These are phyloP conservation scores for Theobroma cacao DNA, from an alignment of 345 rosid genomes.

Conservation along the genomic window DNA sequence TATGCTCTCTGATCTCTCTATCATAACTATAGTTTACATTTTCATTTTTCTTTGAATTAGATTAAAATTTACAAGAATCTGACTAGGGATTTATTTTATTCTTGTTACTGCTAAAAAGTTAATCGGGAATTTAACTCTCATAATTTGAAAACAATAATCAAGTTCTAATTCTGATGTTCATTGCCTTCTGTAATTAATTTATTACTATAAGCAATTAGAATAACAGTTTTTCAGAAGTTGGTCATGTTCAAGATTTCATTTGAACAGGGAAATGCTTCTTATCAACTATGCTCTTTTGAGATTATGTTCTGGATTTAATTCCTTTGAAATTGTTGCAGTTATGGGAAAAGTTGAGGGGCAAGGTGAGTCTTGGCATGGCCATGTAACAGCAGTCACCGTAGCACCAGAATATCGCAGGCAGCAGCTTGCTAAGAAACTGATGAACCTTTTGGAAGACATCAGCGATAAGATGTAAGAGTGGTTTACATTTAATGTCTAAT, in stretches of 20 bases:
- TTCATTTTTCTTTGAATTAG: background rate
- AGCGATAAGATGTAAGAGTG: constrained; percentile 63
- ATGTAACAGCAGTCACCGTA: constrained; percentile 93
- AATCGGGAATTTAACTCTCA: constrained; percentile 5
- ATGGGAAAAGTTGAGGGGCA: constrained; percentile 99
- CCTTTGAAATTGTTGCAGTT: constrained; percentile 39
- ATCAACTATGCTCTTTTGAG: background rate
- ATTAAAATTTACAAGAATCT: background rate
- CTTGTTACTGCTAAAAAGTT: background rate
- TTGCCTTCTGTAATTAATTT: background rate
- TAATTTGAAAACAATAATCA: background rate
- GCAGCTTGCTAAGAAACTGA: constrained; percentile 84
- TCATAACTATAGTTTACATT: background rate
- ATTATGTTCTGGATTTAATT: background rate
- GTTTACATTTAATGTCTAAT: background rate
- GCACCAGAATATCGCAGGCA: constrained; percentile 87
- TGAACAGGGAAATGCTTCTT: background rate
- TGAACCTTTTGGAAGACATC: constrained; percentile 10
- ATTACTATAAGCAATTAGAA: background rate
- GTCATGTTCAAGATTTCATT: background rate
- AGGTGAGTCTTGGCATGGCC: constrained; percentile 99
- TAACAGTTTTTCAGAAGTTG: background rate
- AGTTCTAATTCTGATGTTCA: background rate
- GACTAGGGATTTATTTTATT: background rate
- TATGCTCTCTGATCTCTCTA: constrained; percentile 20